Percentiles rank a stretch among this genome's conserved stretches.
Conservation (phyloP, 768 basidiomycete genomes). For the Lactarius evosmus region DNA sequence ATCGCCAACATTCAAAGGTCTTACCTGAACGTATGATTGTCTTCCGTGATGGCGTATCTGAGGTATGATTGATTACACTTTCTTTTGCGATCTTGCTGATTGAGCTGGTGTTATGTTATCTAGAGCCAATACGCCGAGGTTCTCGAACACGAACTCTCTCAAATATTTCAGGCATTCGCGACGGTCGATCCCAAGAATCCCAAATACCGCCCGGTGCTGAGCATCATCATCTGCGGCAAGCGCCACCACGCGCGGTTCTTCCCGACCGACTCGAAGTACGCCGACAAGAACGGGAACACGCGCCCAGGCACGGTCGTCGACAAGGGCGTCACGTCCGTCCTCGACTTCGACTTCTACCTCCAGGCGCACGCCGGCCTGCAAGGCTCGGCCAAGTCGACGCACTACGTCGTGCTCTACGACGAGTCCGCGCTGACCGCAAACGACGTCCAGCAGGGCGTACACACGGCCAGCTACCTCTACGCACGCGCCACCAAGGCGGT, state of each 20-base stretch:
- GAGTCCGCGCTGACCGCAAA: constrained; percentile 66
- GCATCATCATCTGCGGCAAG: constrained; percentile 81
- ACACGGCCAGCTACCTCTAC: constrained; percentile 69
- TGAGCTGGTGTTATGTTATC: background rate
- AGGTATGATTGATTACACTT: constrained; percentile 43
- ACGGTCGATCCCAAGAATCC: constrained; percentile 44
- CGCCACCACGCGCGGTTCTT: constrained; percentile 62
- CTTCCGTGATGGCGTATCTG: constrained; percentile 83
- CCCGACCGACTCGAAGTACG: constrained; percentile 47
- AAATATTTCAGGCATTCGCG: constrained; percentile 59
- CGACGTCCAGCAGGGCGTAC: constrained; percentile 70
- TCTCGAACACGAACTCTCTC: constrained; percentile 55
- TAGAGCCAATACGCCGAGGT: constrained; percentile 74
- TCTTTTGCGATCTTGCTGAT: background rate
- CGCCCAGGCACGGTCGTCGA: constrained; percentile 79
- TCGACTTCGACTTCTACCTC: constrained; percentile 37
- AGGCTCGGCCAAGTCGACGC: constrained; percentile 70
- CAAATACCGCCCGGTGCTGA: constrained; percentile 58
- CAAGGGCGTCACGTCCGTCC: constrained; percentile 60
- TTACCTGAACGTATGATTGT: constrained; percentile 69
- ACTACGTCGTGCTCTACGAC: constrained; percentile 79
- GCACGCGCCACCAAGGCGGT: constrained; percentile 83
- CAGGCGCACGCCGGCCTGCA: constrained; percentile 74
- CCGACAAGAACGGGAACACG: constrained; percentile 70
- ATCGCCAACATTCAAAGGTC: constrained; percentile 43